These are phyloP conservation scores for Aquilaria agallochum DNA, from an alignment of 441 rosid species.

Conservation along the genomic window DNA sequence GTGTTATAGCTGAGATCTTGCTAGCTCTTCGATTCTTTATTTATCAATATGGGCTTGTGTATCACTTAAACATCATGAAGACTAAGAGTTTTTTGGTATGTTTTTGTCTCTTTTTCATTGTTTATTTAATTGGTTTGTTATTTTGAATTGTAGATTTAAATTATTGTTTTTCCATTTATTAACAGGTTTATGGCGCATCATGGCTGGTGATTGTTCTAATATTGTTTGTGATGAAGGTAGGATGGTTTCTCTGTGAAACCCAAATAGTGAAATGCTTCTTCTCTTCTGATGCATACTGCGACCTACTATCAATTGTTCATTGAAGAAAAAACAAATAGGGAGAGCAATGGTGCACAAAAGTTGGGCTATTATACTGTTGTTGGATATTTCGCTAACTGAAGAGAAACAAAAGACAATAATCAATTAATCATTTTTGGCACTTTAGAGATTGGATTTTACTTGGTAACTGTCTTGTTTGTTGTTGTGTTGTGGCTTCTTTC, in stretches of 20 bases:
- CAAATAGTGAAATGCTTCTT: not conserved
- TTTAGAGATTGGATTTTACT: no score
- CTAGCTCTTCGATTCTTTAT: constrained; percentile 83
- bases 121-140: constrained; percentile 2
- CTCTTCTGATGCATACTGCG: not conserved
- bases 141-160: not conserved
- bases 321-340: no score
- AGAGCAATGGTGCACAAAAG: no score
- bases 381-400: no score
- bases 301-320: no score
- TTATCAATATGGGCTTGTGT: constrained; percentile 96
- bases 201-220: constrained; percentile 93
- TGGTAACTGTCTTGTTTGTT: no score
- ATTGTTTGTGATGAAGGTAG: constrained; percentile 96
- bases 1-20: constrained; percentile 82
- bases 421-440: no score
- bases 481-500: no score
- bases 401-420: no score
- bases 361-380: no score
- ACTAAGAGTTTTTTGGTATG: constrained; percentile 68
- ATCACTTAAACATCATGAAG: constrained; percentile 67
- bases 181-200: constrained; percentile 87
- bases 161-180: constrained; percentile 12
- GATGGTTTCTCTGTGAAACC: constrained; percentile 9
- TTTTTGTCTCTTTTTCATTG: constrained; percentile 9